Evolutionary conservation across 2,329 filamentous ascomycete genomes (phyloP).

Genomic region (Fusarium nelsonii): DNA sequence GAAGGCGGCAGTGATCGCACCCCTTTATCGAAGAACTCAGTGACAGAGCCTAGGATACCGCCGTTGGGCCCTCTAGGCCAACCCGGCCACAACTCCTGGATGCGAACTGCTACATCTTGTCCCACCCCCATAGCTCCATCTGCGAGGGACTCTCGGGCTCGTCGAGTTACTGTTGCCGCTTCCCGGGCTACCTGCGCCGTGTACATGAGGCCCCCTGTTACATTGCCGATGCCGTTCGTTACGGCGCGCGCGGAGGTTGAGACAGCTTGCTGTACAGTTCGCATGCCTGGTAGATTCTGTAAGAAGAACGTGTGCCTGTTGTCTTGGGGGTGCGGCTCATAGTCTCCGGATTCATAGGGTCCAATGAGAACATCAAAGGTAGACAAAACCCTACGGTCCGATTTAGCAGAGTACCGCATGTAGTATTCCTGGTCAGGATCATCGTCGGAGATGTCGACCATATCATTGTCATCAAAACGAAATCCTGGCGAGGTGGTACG

Average conservation of each 20-base stretch:
- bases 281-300: background rate
- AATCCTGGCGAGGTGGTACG: background rate
- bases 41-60: background rate
- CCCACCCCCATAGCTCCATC: conserved; percentile 16
- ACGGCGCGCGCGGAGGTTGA: background rate
- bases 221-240: conserved; percentile 3
- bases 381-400: background rate
- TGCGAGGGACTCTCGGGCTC: conserved; percentile 9
- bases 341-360: background rate
- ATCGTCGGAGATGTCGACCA: background rate
- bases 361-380: conserved; percentile 20
- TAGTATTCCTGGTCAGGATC: background rate
- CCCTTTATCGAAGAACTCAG: conserved; percentile 25
- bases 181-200: conserved; percentile 10
- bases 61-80: conserved; percentile 1
- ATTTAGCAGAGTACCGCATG: conserved; percentile 4
- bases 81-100: conserved; percentile 19
- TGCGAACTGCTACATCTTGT: background rate
- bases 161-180: conserved; percentile 1
- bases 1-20: conserved; percentile 22
- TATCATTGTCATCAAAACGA: background rate
- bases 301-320: background rate
- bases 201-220: background rate
- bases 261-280: background rate
- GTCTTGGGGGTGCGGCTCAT: background rate